Conservation (phyloP, 1,139 yeast species). For the Yamadazyma membranifaciens region DNA sequence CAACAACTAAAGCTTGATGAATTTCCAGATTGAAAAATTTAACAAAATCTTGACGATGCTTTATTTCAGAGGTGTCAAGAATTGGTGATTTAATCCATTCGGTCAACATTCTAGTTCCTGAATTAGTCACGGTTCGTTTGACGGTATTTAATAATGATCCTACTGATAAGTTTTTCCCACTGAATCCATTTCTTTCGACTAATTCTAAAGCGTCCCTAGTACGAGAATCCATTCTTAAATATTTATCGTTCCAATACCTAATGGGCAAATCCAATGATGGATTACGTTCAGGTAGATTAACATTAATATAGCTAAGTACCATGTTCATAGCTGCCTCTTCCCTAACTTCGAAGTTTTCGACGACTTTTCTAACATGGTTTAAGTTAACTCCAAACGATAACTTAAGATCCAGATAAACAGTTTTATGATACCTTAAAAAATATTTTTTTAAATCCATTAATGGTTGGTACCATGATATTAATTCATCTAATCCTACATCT, state of each 20-base stretch:
- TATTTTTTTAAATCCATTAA: conserved; percentile 60
- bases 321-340: conserved; percentile 47
- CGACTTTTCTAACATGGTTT: conserved; percentile 52
- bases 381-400: conserved; percentile 43
- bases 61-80: conserved; percentile 54
- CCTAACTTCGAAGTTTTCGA: conserved; percentile 52
- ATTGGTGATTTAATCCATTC: conserved; percentile 87
- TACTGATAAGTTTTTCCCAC: conserved; percentile 52
- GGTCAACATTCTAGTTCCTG: conserved; percentile 75
- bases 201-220: conserved; percentile 84
- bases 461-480: conserved; percentile 54
- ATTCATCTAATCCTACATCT: conserved; percentile 26
- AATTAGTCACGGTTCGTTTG: conserved; percentile 70
- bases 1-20: conserved; percentile 9
- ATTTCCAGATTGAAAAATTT: conserved; percentile 44
- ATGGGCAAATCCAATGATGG: conserved; percentile 38
- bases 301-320: conserved; percentile 38
- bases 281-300: conserved; percentile 41
- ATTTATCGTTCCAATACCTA: conserved; percentile 41
- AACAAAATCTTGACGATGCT: conserved; percentile 62
- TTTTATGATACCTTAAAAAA: conserved; percentile 54
- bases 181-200: conserved; percentile 43
- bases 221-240: conserved; percentile 78
- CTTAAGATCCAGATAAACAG: conserved; percentile 30
- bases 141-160: conserved; percentile 74